Evolutionary conservation across 108 stramenopile species (phyloP), one percentile per base, ranked within the genome.

Genomic region (Skeletonema tropicum): DNA sequence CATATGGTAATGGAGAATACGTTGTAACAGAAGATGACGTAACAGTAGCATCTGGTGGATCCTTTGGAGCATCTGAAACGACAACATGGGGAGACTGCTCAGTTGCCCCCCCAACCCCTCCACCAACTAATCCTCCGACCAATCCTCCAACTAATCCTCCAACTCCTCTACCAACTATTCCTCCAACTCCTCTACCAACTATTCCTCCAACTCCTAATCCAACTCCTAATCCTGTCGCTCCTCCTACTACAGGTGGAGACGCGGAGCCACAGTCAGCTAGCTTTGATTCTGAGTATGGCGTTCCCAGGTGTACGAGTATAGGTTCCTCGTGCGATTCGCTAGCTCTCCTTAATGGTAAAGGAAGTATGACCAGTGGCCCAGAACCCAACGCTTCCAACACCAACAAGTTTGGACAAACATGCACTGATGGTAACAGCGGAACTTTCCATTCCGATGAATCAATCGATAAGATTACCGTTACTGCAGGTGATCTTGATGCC

Each of bases 381-480:
- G 74, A 74, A 60, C 3, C 23, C 2, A 74, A 36, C 32, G 25
- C 42, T 26, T 66, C 74, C 0, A 74, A 74, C 19, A 74, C 74
- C 8, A 32, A 68, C 41, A 67, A 74, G 15, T 6, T 11, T 15
- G 52, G 52, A 55, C 23, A 10, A 0, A 0, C 52, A 1, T 74
- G 74, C 26, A 13, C 1, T 17, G 74, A 74, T 13, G 74, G 74
- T 30, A 74, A 74, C 26, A 9, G 10, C 11, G 74, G 74, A 26
- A 23, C 66, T 33, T 74, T 68, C 21, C 23, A 33, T 8, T 15
- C 15, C 32, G 74, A 74, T 60, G 74, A 74, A 42, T 74, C 74
- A 5, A 60, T 74, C 21, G 74, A 74, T n/a, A 46, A 74, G 33
- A 70, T 74, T 31, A 45, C 65, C 15, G 68, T 74, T 1, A 68